These are phyloP conservation scores for Garcia nutans DNA, from an alignment of 345 rosid species.

Conservation along the genomic window DNA sequence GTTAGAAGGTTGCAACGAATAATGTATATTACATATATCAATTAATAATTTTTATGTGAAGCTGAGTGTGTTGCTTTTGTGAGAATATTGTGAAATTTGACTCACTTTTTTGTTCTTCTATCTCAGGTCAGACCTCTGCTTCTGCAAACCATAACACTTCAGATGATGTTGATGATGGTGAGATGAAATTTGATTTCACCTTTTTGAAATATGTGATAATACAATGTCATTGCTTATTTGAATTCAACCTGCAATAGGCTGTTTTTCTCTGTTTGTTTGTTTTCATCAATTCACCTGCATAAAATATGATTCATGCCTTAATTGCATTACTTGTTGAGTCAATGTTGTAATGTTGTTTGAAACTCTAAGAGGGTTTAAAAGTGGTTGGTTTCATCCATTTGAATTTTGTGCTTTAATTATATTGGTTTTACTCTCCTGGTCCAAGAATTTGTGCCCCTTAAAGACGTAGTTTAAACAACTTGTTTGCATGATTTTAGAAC, in stretches of 20 bases:
- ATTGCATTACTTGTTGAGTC: not conserved
- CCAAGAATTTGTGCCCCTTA: not conserved
- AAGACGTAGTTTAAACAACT: not conserved
- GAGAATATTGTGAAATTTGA: constrained; percentile 7
- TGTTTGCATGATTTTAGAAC: not conserved
- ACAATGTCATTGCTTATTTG: not conserved
- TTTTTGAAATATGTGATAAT: not conserved
- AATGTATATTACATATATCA: not conserved
- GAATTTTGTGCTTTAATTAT: not conserved
- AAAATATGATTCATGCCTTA: not conserved
- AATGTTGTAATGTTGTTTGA: not conserved
- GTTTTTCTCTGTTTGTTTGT: not conserved
- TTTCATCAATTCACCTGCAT: not conserved
- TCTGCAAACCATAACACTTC: constrained; percentile 35
- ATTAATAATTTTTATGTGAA: not conserved
- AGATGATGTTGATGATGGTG: constrained; percentile 54
- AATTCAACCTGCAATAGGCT: not conserved
- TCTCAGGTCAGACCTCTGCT: constrained; percentile 41
- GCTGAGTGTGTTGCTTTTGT: not conserved
- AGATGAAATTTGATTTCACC: constrained; percentile 10
- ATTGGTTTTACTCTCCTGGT: not conserved
- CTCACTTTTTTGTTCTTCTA: constrained; percentile 11
- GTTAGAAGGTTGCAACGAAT: no score
- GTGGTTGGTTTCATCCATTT: not conserved
- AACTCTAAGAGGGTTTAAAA: not conserved